Conservation (phyloP, 2,329 filamentous ascomycete genomes). For the Ceratocystis variospora region DNA sequence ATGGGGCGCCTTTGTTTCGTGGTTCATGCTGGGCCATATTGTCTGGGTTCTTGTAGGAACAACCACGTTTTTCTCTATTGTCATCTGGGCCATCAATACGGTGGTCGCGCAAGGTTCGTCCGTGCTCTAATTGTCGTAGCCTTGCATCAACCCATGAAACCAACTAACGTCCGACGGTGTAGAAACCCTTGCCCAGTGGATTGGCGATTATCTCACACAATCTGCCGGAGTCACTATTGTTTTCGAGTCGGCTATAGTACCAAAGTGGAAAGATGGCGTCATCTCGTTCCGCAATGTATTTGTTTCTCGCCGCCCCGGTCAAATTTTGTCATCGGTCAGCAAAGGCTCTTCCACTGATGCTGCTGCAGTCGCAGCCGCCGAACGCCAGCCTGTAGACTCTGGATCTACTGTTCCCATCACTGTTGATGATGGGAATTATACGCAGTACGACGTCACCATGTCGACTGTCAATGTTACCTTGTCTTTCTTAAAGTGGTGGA, state of each 20-base stretch:
- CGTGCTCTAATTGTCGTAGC: not conserved
- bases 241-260: conserved; percentile 95
- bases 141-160: not conserved
- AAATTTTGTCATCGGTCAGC: conserved; percentile 66
- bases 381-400: conserved; percentile 39
- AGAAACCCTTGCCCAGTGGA: conserved; percentile 87
- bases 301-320: conserved; percentile 78
- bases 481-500: conserved; percentile 98
- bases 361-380: conserved; percentile 71
- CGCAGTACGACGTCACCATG: conserved; percentile 90
- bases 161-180: not conserved
- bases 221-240: conserved; percentile 87
- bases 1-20: conserved; percentile 85
- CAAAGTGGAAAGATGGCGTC: conserved; percentile 86
- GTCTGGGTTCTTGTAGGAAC: conserved; percentile 95
- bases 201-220: conserved; percentile 89
- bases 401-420: conserved; percentile 29
- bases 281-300: conserved; percentile 97
- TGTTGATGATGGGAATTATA: conserved; percentile 89
- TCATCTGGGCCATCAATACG: conserved; percentile 86
- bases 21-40: conserved; percentile 85
- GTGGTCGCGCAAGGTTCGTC: conserved; percentile 76
- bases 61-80: conserved; percentile 87
- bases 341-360: conserved; percentile 81
- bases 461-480: conserved; percentile 91